A percentile compares a stretch with the other conserved stretches of the same genome.
Conservation (phyloP, 1,284 basidiomycete genomes). For the Coniferiporia sulphurascens region DNA sequence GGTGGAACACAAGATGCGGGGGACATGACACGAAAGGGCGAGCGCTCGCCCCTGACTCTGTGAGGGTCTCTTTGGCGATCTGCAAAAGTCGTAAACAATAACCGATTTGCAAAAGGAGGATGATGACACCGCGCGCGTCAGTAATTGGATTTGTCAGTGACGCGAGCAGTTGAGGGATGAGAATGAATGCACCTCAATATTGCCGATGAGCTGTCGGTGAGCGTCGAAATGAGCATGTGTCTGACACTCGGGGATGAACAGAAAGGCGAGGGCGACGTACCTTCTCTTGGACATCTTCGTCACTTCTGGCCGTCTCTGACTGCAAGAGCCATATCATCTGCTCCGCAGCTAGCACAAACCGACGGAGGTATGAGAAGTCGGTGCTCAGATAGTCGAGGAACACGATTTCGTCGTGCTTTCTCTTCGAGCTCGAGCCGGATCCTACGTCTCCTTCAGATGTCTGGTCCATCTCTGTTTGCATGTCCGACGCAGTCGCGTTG, state of each 20-base stretch:
- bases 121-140: background rate
- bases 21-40: constrained; percentile 13
- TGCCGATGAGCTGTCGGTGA: constrained; percentile 5
- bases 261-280: background rate
- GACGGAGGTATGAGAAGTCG: constrained; percentile 13
- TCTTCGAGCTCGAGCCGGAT: background rate
- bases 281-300: constrained; percentile 10
- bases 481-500: background rate
- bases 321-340: constrained; percentile 12
- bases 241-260: background rate
- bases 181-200: constrained; percentile 7
- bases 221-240: background rate
- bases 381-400: constrained; percentile 11
- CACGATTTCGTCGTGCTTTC: constrained; percentile 3
- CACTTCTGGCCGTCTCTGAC: constrained; percentile 6
- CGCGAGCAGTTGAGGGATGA: background rate
- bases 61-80: constrained; percentile 15
- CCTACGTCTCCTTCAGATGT: background rate
- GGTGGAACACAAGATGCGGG: constrained; percentile 1
- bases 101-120: background rate
- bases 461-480: background rate
- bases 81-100: background rate
- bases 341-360: constrained; percentile 11
- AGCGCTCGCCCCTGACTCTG: constrained; percentile 12
- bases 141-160: background rate